Base-by-base conservation (phyloP, 139 green algal genomes). In the Dunaliella primolecta region DNA sequence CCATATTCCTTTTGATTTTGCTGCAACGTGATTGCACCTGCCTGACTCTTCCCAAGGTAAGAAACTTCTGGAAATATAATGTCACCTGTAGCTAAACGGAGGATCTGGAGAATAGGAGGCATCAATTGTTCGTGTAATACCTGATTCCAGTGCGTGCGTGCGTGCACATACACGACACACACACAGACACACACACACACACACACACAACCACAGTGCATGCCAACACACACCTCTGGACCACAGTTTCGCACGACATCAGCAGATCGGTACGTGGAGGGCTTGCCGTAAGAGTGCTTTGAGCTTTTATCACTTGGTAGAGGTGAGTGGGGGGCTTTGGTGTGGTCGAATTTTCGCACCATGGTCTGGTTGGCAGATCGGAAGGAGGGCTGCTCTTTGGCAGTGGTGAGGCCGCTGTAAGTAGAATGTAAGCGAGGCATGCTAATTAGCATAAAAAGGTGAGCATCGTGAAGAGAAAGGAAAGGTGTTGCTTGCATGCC, bases 321-420 rank as follows among this genome's bases (percentile, higher is more conserved):
- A 11, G 75, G 78, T 31, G 81, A 36, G 1, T 31, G n/a, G 11
- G 76, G 36, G 23, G 71, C 80, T 3, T 80, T 57, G 7, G 80
- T 79, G 33, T 83, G 36, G 23, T 64, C 31, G 1, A 81, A 77
- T 7, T 57, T 84, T 23, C 82, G 38, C 0, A 91, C 34, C 3
- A 71, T 91, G 1, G 88, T 83, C 20, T 81, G 57, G 78, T 89
- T 81, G 38, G 86, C 55, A 36, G 81, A 75, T 27, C 87, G 78
- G 80, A 92, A 90, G 0, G 81, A 38, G 2, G 87, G 89, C 74
- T 75, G 79, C 64, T 92, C 80, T 76, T 87, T 90, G 24, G 89
- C 87, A 0, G 85, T 87, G 20, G 88, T 89, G 33, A 92, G 36
- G 56, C 88, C 88, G 33, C 88, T 91, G 82, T 34, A 81, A n/a